These are phyloP conservation scores for Carpinus viminea DNA, from an alignment of 306 rosid genomes.

Conservation along the genomic window DNA sequence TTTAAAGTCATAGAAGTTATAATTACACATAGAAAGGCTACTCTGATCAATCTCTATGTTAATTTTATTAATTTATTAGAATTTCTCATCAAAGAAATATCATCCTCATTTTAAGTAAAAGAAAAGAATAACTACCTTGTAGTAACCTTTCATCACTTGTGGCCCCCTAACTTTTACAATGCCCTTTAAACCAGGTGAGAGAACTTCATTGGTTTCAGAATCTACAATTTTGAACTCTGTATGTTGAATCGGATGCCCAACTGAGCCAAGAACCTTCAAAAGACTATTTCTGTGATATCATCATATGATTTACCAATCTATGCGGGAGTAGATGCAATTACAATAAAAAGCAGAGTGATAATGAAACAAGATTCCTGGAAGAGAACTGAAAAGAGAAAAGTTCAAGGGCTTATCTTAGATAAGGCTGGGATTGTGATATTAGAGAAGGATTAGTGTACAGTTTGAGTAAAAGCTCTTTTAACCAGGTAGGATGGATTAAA, in stretches of 20 bases:
- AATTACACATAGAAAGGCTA: background rate
- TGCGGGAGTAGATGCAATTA: slow-evolving; percentile 20
- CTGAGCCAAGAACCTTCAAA: slow-evolving; percentile 93
- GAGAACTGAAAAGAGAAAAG: slow-evolving; percentile 9
- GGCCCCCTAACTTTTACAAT: slow-evolving; percentile 79
- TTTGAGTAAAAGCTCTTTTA: background rate
- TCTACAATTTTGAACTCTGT: slow-evolving; percentile 77
- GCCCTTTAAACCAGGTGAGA: slow-evolving; percentile 84
- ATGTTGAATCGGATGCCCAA: slow-evolving; percentile 79
- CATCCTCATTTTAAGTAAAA: background rate
- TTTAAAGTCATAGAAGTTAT: background rate
- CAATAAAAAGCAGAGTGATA: slow-evolving; percentile 17
- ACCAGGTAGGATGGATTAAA: slow-evolving; percentile 15
- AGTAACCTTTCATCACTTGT: slow-evolving; percentile 90
- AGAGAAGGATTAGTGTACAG: slow-evolving; percentile 10
- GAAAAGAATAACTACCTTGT: slow-evolving; percentile 58
- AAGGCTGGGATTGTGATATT: slow-evolving; percentile 21
- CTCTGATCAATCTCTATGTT: background rate
- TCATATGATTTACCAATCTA: slow-evolving; percentile 37
- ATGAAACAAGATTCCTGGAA: slow-evolving; percentile 14
- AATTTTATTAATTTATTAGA: background rate
- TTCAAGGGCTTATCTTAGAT: background rate
- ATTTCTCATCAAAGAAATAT: background rate
- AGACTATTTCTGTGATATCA: slow-evolving; percentile 37
- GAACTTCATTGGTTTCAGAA: slow-evolving; percentile 67